A percentile compares a stretch with the other conserved stretches of the same genome.
Evolutionary conservation across 495 filamentous ascomycete species (phyloP).

Genomic region (Aspergillus indologenus): DNA sequence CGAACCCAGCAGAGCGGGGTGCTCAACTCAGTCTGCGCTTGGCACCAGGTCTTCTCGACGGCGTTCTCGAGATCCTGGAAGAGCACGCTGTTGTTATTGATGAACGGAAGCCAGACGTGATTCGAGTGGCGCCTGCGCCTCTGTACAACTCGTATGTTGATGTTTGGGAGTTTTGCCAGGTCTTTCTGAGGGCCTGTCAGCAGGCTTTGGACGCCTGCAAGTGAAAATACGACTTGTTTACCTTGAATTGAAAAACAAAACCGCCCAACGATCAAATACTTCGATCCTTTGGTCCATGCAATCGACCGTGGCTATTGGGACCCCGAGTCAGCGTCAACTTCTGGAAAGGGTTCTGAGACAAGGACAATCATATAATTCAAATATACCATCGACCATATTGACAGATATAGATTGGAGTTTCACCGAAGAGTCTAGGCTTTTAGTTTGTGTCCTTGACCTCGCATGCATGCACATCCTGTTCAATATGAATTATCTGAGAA

Average conservation of each 20-base stretch:
- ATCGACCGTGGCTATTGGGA: background rate
- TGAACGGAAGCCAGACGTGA: slow-evolving; percentile 84
- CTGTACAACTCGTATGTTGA: slow-evolving; percentile 85
- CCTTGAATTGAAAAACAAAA: background rate
- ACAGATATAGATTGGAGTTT: too few relatives aligned
- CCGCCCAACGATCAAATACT: background rate
- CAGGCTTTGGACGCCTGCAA: slow-evolving; percentile 27
- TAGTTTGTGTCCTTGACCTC: too few relatives aligned
- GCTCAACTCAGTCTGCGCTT: slow-evolving; percentile 84
- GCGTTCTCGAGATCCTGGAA: slow-evolving; percentile 66
- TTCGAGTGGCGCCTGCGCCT: slow-evolving; percentile 88
- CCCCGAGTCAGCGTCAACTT: too few relatives aligned
- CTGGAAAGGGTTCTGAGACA: too few relatives aligned
- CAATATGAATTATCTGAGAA: too few relatives aligned
- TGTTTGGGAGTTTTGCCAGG: slow-evolving; percentile 70
- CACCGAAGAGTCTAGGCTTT: too few relatives aligned
- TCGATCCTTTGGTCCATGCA: background rate
- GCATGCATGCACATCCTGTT: too few relatives aligned
- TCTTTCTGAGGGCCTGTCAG: slow-evolving; percentile 39
- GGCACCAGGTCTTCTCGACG: slow-evolving; percentile 61
- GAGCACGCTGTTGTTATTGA: slow-evolving; percentile 74
- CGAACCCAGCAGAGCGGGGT: slow-evolving; percentile 66
- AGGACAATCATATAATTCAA: too few relatives aligned
- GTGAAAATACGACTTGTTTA: background rate
- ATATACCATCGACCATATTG: background rate